Conservation (phyloP, 2,329 filamentous ascomycete genomes). For the Aspergillus ochraceoroseus region DNA sequence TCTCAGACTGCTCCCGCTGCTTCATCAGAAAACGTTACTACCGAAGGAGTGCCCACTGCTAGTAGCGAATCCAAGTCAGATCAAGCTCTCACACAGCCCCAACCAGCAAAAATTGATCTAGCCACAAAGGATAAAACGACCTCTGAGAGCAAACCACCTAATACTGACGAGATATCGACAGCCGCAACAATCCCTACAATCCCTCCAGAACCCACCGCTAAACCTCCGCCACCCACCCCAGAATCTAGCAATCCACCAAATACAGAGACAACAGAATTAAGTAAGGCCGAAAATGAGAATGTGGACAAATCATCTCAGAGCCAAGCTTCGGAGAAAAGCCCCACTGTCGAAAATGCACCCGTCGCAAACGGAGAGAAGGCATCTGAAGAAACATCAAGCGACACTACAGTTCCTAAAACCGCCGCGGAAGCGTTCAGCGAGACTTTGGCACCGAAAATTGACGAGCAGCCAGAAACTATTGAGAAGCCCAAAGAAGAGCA, state of each 20-base stretch:
- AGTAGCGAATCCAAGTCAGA: slow-evolving; percentile 14
- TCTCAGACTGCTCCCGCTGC: slow-evolving; percentile 11
- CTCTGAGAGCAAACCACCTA: slow-evolving; percentile 5
- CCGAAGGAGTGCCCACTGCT: slow-evolving; percentile 10
- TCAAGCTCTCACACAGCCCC: slow-evolving; percentile 5
- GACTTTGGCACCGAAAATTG: slow-evolving; percentile 8
- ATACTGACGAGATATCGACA: background rate
- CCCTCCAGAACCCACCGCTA: background rate
- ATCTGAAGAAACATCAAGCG: slow-evolving; percentile 4
- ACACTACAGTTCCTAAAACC: slow-evolving; percentile 1
- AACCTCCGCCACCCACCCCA: background rate
- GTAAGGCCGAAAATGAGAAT: background rate
- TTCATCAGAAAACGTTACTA: slow-evolving; percentile 7
- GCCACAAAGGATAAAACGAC: slow-evolving; percentile 1
- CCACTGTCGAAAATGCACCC: background rate
- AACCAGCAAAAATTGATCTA: slow-evolving; percentile 6
- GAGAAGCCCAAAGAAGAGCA: slow-evolving; percentile 3
- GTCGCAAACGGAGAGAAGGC: background rate
- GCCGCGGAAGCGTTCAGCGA: slow-evolving; percentile 1
- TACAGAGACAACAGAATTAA: background rate
- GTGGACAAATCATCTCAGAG: background rate
- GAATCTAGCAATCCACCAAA: slow-evolving; percentile 2
- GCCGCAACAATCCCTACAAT: background rate
- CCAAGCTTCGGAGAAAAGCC: background rate
- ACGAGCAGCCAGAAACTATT: slow-evolving; percentile 2